phyloP scores from a whole-genome alignment of 2,329 filamentous ascomycete species.

The Nectriaceae sp. region DNA sequence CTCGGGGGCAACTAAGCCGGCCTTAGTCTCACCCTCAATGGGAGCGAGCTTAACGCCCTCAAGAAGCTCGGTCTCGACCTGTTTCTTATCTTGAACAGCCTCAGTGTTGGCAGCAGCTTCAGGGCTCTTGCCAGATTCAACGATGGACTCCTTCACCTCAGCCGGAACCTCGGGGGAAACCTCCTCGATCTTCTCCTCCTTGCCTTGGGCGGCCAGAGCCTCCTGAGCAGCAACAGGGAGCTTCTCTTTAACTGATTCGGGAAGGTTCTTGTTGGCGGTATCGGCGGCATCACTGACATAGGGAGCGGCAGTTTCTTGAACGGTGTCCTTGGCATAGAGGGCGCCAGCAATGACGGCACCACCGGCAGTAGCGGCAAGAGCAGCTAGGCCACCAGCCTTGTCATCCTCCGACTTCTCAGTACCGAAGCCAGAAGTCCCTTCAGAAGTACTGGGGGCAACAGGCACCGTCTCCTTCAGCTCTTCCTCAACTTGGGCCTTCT shows the following conservation, averaged over 20 bases:
- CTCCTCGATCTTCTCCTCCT: slow-evolving; percentile 45
- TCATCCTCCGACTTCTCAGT: slow-evolving; percentile 53
- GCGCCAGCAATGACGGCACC: slow-evolving; percentile 33
- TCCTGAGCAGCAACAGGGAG: slow-evolving; percentile 53
- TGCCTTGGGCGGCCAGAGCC: slow-evolving; percentile 44
- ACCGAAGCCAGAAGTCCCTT: slow-evolving; percentile 53
- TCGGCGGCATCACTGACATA: slow-evolving; percentile 40
- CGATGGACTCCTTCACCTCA: slow-evolving; percentile 59
- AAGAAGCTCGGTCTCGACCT: slow-evolving; percentile 73
- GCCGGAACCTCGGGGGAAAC: slow-evolving; percentile 54
- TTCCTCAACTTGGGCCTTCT: slow-evolving; percentile 71
- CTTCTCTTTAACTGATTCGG: slow-evolving; percentile 54
- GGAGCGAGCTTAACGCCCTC: slow-evolving; percentile 56
- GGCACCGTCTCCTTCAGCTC: slow-evolving; percentile 70
- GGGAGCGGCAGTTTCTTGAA: slow-evolving; percentile 39
- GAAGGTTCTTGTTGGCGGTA: slow-evolving; percentile 49
- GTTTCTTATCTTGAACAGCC: slow-evolving; percentile 74
- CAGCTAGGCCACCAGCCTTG: slow-evolving; percentile 43
- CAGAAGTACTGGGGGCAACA: slow-evolving; percentile 58
- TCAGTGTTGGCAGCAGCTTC: slow-evolving; percentile 71
- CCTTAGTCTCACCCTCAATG: slow-evolving; percentile 31
- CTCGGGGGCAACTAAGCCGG: slow-evolving; percentile 8
- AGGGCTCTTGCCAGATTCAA: slow-evolving; percentile 60
- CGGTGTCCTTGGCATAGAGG: slow-evolving; percentile 34
- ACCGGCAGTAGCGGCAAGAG: slow-evolving; percentile 38